These are phyloP conservation scores for Serendipita sp. DNA, from an alignment of 768 basidiomycete genomes.

Conservation along the genomic window DNA sequence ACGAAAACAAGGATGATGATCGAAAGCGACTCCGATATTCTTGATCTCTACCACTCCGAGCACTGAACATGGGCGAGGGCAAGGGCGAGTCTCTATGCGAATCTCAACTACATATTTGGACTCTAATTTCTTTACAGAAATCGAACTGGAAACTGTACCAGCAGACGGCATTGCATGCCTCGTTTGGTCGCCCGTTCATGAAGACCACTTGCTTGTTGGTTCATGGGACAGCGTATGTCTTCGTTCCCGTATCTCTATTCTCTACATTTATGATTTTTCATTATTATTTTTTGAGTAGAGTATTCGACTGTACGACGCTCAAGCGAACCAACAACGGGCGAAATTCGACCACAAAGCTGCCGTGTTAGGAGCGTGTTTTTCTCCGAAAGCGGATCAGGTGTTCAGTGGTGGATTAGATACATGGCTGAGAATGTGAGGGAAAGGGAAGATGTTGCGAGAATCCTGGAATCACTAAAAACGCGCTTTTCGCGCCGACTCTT, in stretches of 20 bases:
- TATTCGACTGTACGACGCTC: conserved; percentile 39
- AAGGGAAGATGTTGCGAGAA: neutral
- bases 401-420: conserved; percentile 84
- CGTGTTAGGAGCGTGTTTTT: conserved; percentile 67
- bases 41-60: neutral
- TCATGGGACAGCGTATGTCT: conserved; percentile 71
- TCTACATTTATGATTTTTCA: conserved; percentile 12
- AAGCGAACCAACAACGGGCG: conserved; percentile 46
- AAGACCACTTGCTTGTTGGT: conserved; percentile 66
- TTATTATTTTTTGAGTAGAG: conserved; percentile 31
- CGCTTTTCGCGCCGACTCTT: neutral
- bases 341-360: conserved; percentile 83
- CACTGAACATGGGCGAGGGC: neutral
- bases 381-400: conserved; percentile 40
- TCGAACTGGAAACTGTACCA: conserved; percentile 22
- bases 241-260: conserved; percentile 8
- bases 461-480: neutral
- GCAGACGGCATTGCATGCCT: conserved; percentile 5
- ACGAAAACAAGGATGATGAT: too few relatives aligned
- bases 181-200: conserved; percentile 14
- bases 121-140: conserved; percentile 13
- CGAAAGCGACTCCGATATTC: neutral
- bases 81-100: neutral
- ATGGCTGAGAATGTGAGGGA: conserved; percentile 61
- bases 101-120: neutral